phyloP scores from a whole-genome alignment of 163 green algal species.

The Trebouxiophyceae sp. region DNA sequence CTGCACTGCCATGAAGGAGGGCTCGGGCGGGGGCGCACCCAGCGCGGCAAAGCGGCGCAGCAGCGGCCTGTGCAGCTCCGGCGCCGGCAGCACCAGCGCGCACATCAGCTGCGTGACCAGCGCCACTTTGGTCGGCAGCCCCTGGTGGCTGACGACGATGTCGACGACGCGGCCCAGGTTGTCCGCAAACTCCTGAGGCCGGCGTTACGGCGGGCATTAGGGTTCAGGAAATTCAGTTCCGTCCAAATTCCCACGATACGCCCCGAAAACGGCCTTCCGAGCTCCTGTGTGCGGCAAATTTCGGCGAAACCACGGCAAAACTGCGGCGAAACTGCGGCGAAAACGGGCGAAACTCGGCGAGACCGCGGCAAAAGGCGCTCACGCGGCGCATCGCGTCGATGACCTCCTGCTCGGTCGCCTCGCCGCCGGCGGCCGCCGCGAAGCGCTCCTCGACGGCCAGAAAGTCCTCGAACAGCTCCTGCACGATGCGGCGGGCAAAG shows the following conservation, averaged over 20 bases:
- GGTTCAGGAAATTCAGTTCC: too few species aligned
- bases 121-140: conserved; percentile 47
- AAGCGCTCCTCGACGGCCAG: conserved; percentile 78
- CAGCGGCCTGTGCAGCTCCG: conserved; percentile 62
- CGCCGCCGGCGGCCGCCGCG: conserved; percentile 17
- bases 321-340: too few species aligned
- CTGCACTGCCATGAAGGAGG: too few species aligned
- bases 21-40: conserved; percentile 6
- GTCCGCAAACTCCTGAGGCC: background rate
- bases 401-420: conserved; percentile 40
- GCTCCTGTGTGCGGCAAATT: too few species aligned
- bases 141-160: conserved; percentile 74
- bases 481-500: conserved; percentile 31
- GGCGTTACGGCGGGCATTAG: too few species aligned
- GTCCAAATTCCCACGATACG: too few species aligned
- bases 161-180: conserved; percentile 50
- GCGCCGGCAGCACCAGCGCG: conserved; percentile 61
- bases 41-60: conserved; percentile 74
- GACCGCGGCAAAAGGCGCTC: too few species aligned
- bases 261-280: too few species aligned
- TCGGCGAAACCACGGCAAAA: too few species aligned
- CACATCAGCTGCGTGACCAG: conserved; percentile 65
- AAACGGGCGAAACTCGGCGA: background rate
- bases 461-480: conserved; percentile 52
- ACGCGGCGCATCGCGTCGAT: conserved; percentile 70